Conservation (phyloP, 257 asterid species). For the Euphrasia confusa region DNA sequence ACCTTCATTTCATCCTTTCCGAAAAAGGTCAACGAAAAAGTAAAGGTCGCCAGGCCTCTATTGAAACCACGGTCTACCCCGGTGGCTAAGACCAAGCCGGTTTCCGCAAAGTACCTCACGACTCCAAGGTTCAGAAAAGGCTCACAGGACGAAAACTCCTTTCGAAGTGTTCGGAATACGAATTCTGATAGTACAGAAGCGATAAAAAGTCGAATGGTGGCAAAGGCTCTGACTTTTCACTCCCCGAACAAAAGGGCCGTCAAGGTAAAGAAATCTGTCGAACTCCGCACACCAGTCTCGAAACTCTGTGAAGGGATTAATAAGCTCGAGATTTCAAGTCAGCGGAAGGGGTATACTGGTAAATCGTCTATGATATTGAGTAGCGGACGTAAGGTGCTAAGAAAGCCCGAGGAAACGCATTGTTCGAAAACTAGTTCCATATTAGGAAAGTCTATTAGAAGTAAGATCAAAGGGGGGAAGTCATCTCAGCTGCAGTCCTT, state of each 20-base stretch:
- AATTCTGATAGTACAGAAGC: conserved; percentile 39
- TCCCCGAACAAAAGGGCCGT: conserved; percentile 66
- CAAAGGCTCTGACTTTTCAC: conserved; percentile 61
- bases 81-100: conserved; percentile 52
- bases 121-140: conserved; percentile 71
- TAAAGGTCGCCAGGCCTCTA: conserved; percentile 33
- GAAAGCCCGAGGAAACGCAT: too few species aligned
- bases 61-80: conserved; percentile 49
- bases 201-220: conserved; percentile 39
- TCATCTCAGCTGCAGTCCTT: too few species aligned
- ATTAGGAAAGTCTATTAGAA: conserved; percentile 26
- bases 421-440: conserved; percentile 11
- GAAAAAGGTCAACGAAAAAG: conserved; percentile 39
- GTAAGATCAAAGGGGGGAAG: conserved; percentile 24
- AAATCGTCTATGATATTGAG: too few species aligned
- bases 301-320: conserved; percentile 62
- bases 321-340: conserved; percentile 49
- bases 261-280: conserved; percentile 52
- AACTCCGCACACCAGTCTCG: conserved; percentile 54
- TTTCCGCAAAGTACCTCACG: conserved; percentile 88
- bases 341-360: too few species aligned
- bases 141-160: conserved; percentile 35
- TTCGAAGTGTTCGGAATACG: conserved; percentile 66
- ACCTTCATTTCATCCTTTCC: conserved; percentile 56
- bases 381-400: too few species aligned